Evolutionary conservation across 345 rosid genomes (phyloP), one percentile per base, ranked within the genome.

Genomic region (Hirschfeldia incana): DNA sequence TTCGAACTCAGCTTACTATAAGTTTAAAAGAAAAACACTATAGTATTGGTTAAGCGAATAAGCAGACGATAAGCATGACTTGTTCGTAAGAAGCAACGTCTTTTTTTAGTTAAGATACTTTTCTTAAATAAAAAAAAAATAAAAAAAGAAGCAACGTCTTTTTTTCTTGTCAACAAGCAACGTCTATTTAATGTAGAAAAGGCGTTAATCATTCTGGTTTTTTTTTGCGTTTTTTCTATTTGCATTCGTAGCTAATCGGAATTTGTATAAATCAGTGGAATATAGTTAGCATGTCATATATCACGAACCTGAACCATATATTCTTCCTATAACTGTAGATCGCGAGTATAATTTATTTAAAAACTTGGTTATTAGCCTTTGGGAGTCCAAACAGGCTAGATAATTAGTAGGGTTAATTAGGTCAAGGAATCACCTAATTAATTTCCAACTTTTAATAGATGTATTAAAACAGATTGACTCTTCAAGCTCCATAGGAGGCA

Each of bases 401-500:
- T 42, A 1, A 36, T 36, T 37, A 74, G 60, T 60, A 74, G 74
- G 53, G 70, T 10, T 74, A 36, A 53, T 51, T 68, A 53, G 78
- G 78, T 29, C 36, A 64, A 68, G 42, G 70, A 79, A 74, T 64
- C 65, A 60, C 46, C 70, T 46, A 73, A 60, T 64, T 39, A 13
- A 17, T 62, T 51, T 69, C 46, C 72, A 65, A 36, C 44, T 76
- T 70, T 75, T 69, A n/a, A 1, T 49, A 66, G 10, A 39, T 63
- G 12, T 37, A 34, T 53, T 63, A 13, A 80, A 75, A 65, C 65
- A 65, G 32, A 58, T 59, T 81, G 83, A 74, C 83, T 67, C 80
- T 81, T 81, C 80, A 76, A 66, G 49, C 64, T 16, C 74, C 15
- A 71, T 61, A 66, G 58, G 70, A 67, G 80, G 61, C 83, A 80